These are phyloP conservation scores for Avena insularis DNA, from an alignment of 176 grass and related monocot species.

Conservation along the genomic window DNA sequence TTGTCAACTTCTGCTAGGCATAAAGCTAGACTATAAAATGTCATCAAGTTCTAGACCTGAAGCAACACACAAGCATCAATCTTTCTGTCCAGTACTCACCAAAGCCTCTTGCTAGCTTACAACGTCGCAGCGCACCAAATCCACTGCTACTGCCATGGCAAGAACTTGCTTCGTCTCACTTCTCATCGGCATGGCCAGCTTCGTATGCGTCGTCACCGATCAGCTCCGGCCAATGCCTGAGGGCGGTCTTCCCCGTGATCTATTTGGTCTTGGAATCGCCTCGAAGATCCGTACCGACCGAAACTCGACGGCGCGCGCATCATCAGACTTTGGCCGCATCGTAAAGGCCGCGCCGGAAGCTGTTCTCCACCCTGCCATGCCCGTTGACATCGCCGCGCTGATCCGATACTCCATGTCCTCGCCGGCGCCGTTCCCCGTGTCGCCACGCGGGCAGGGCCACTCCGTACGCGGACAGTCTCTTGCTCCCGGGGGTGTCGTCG, in stretches of 20 bases:
- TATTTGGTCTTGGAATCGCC: slow-evolving; percentile 37
- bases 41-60: slow-evolving; percentile 13
- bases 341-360: slow-evolving; percentile 28
- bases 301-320: slow-evolving; percentile 37
- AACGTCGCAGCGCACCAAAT: neutral
- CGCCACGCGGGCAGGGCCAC: slow-evolving; percentile 58
- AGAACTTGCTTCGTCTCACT: neutral
- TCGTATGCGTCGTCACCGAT: slow-evolving; percentile 23
- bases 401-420: slow-evolving; percentile 52
- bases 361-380: slow-evolving; percentile 32
- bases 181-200: slow-evolving; percentile 12
- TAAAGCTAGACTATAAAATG: slow-evolving; percentile 52
- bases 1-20: slow-evolving; percentile 46
- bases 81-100: neutral
- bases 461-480: slow-evolving; percentile 58
- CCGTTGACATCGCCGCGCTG: slow-evolving; percentile 54
- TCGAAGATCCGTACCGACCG: slow-evolving; percentile 33
- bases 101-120: neutral
- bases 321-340: slow-evolving; percentile 64
- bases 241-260: slow-evolving; percentile 20
- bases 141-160: slow-evolving; percentile 19
- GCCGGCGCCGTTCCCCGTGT: slow-evolving; percentile 42
- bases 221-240: slow-evolving; percentile 36
- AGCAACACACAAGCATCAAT: slow-evolving; percentile 31
- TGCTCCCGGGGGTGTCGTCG: slow-evolving; percentile 48